Evolutionary conservation across 73 alveolate species (phyloP), one percentile per base, ranked within the genome.

Genomic region (Durusdinium trenchii): DNA sequence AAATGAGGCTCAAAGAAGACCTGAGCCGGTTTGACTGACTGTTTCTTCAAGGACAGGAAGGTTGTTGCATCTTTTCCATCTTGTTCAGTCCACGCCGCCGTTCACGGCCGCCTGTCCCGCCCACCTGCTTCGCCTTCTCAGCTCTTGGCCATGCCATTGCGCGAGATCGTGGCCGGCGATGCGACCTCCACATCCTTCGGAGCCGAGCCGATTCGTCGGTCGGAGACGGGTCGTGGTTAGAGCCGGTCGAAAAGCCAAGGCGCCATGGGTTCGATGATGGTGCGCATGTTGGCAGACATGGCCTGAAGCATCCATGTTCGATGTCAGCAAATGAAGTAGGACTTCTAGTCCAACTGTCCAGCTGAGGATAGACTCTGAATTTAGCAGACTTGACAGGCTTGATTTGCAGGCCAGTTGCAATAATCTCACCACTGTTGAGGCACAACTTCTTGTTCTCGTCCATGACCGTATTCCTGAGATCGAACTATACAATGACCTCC

Each of bases 231-330:
- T n/a, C n/a, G n/a, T n/a, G n/a, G n/a, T n/a, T n/a, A n/a, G n/a
- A n/a, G n/a, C n/a, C n/a, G n/a, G n/a, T n/a, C n/a, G n/a, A n/a
- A 64, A 64, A 64, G 38, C 42, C 92, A n/a, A 32, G 23, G 16
- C 98, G 99, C 99, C 99, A 99, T 99, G 23, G 99, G 99, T 99
- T 99, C 99, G 89, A 99, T 99, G 99, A 99, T 99, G 99, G 99
- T 99, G 50, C 98, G 98, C 99, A 99, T 99, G 99, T 99, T 99
- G 83, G 99, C 99, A 52, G 99, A 96, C 99, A 99, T 99, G 6
- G 99, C 96, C 96, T 89, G 67, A 30, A 73, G 45, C n/a, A 7
- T 1, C n/a, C 57, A 16, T 36, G 51, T 38, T 6, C 50, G 9
- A n/a, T 40, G 36, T 20, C 73, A 23, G 30, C 30, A 60, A 60